Evolutionary conservation across 139 green algal genomes (phyloP).

Genomic region (Chlorella sp.): DNA sequence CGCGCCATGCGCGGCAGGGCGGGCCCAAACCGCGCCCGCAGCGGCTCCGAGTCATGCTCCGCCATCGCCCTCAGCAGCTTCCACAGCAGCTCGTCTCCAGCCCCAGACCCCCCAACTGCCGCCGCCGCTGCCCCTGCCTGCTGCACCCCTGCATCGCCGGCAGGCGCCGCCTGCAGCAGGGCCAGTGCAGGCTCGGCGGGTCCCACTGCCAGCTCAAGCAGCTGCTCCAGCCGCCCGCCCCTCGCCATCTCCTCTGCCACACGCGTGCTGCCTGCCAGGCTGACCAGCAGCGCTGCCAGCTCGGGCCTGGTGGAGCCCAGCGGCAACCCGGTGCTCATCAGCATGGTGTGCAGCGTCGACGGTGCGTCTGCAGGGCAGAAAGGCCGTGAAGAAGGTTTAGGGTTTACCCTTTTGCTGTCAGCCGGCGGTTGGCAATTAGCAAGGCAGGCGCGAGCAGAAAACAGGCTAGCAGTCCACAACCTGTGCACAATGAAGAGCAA

Average conservation of each 20-base stretch:
- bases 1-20: conserved; percentile 72
- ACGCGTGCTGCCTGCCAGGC: conserved; percentile 78
- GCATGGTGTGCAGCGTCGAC: conserved; percentile 52
- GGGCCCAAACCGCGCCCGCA: conserved; percentile 66
- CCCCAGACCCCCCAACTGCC: conserved; percentile 44
- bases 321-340: conserved; percentile 54
- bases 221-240: conserved; percentile 67
- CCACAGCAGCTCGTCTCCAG: conserved; percentile 80
- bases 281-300: conserved; percentile 87
- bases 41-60: conserved; percentile 56
- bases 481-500: neutral
- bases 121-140: conserved; percentile 53
- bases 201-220: conserved; percentile 61
- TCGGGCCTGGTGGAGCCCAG: conserved; percentile 60
- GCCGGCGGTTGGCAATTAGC: neutral
- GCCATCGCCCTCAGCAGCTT: conserved; percentile 79
- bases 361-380: conserved; percentile 33
- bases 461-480: neutral
- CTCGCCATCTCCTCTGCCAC: conserved; percentile 81
- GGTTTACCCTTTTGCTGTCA: no score
- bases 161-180: neutral
- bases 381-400: no score
- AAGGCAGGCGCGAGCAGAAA: neutral
- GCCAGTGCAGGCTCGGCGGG: neutral
- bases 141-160: neutral